Percentiles rank a stretch among this genome's conserved stretches.
These are phyloP conservation scores for Magnaporthiopsis poae DNA, from an alignment of 2,329 filamentous ascomycete genomes.

Conservation along the genomic window DNA sequence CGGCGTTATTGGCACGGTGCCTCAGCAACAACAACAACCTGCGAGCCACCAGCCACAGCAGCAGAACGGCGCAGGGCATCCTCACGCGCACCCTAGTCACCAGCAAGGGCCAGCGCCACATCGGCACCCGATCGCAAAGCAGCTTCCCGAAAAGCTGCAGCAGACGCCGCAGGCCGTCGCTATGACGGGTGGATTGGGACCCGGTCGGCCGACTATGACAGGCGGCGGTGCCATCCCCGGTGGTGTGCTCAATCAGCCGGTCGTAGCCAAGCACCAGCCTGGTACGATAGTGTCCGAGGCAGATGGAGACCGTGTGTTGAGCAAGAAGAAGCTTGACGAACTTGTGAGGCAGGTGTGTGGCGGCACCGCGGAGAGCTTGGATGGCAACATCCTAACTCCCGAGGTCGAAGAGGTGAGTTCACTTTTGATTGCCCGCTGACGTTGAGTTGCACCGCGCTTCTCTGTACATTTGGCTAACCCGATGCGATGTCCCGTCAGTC, in stretches of 20 bases:
- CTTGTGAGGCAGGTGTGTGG: constrained; percentile 89
- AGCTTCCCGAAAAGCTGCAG: constrained; percentile 57
- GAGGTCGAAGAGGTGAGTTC: constrained; percentile 83
- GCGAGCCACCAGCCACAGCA: constrained; percentile 3
- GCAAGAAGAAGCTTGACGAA: constrained; percentile 94
- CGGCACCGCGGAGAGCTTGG: constrained; percentile 59
- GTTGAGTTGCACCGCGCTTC: neutral
- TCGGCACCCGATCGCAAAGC: constrained; percentile 77
- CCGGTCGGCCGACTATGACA: constrained; percentile 71
- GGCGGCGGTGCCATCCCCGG: constrained; percentile 67
- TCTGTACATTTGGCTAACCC: neutral
- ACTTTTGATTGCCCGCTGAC: constrained; percentile 8
- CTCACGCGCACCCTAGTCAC: constrained; percentile 15
- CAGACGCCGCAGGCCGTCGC: constrained; percentile 63
- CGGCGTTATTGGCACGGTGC: constrained; percentile 20
- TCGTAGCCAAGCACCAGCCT: constrained; percentile 63
- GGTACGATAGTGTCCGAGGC: constrained; percentile 72
- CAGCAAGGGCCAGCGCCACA: constrained; percentile 30
- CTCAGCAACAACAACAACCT: constrained; percentile 12
- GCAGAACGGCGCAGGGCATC: constrained; percentile 20
- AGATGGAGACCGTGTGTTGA: constrained; percentile 85
- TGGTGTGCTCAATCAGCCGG: constrained; percentile 79
- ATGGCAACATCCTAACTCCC: constrained; percentile 70
- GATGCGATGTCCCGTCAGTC: constrained; percentile 42
- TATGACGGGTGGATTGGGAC: constrained; percentile 51